Conservation (phyloP, 1,284 basidiomycete species). For the Trichosporon sp. region DNA sequence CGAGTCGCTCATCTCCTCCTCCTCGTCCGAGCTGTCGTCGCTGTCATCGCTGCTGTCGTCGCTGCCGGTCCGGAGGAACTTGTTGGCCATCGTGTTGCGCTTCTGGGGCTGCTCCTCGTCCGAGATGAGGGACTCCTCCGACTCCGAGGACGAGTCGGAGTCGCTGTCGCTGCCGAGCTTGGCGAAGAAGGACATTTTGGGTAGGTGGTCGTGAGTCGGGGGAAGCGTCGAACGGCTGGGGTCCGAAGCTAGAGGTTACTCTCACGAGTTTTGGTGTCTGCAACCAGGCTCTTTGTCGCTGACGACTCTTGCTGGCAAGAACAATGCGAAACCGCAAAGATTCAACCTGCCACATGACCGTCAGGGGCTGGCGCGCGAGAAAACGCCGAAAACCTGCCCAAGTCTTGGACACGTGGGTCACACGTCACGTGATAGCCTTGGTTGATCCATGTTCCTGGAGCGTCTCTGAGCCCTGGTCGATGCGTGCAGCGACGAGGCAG, state of each 20-base stretch:
- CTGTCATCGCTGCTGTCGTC: slow-evolving; percentile 37
- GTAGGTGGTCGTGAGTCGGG: background rate
- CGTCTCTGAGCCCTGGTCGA: background rate
- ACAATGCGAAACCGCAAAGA: slow-evolving; percentile 20
- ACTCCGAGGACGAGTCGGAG: slow-evolving; percentile 50
- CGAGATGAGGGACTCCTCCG: slow-evolving; percentile 54
- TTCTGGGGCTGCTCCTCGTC: slow-evolving; percentile 46
- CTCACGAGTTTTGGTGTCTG: slow-evolving; percentile 22
- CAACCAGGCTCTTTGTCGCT: background rate
- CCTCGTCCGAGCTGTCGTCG: slow-evolving; percentile 43
- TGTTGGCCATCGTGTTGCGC: slow-evolving; percentile 37
- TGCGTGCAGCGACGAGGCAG: background rate
- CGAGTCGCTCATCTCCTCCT: slow-evolving; percentile 45
- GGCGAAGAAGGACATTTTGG: slow-evolving; percentile 45
- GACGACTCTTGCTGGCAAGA: background rate
- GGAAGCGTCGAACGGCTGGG: background rate
- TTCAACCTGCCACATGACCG: background rate
- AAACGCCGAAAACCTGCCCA: background rate
- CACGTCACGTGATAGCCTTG: background rate
- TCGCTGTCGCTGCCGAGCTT: slow-evolving; percentile 45
- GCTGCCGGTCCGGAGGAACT: slow-evolving; percentile 46
- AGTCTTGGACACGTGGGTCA: background rate
- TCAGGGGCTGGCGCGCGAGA: background rate
- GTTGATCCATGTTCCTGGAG: background rate
- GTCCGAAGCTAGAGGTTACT: background rate